phyloP scores from a whole-genome alignment of 352 stramenopile genomes.

The Phytopythium mirpurense region DNA sequence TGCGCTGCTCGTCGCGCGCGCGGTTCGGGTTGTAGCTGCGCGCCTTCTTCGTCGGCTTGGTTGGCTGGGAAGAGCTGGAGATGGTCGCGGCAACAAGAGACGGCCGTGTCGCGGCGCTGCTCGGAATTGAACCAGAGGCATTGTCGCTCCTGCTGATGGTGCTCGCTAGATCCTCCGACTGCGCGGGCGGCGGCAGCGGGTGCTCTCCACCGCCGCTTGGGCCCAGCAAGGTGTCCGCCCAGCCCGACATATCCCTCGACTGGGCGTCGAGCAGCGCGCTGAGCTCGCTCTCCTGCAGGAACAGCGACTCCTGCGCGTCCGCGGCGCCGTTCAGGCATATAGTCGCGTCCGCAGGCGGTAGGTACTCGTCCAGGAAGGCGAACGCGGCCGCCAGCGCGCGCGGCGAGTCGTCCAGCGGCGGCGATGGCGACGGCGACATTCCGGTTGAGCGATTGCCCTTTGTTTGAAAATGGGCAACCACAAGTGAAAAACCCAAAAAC shows the following conservation, averaged over 20 bases:
- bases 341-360: not conserved
- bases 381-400: slow-evolving; percentile 2
- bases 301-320: not conserved
- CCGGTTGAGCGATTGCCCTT: no score
- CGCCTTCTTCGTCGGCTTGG: slow-evolving; percentile 1
- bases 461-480: no score
- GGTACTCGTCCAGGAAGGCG: slow-evolving; percentile 1
- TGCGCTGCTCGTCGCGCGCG: slow-evolving; percentile 5
- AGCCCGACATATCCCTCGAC: not conserved
- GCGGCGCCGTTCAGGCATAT: not conserved
- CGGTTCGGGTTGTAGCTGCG: slow-evolving; percentile 7
- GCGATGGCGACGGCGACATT: no score
- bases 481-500: no score
- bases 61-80: no score
- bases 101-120: no score
- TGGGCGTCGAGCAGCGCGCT: not conserved
- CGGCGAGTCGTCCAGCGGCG: not conserved
- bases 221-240: not conserved
- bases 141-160: no score
- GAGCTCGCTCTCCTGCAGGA: not conserved
- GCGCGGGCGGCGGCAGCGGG: no score
- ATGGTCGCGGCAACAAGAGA: no score
- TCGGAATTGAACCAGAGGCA: no score
- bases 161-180: no score
- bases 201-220: not conserved